These are phyloP conservation scores for Fusarium subglutinans DNA, from an alignment of 2,329 filamentous ascomycete genomes.

Conservation along the genomic window DNA sequence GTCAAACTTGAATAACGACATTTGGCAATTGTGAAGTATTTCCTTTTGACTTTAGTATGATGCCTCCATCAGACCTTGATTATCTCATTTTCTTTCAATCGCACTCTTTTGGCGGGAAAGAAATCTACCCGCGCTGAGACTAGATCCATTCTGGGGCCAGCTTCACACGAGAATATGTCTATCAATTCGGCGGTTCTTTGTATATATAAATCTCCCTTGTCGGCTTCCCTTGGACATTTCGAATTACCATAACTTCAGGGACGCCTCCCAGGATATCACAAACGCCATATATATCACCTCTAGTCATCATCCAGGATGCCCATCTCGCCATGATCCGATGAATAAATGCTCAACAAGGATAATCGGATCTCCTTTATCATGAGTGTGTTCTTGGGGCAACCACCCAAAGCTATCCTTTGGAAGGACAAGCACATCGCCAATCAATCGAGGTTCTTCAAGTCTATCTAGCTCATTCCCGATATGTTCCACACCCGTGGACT, in stretches of 20 bases:
- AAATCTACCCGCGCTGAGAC: not conserved
- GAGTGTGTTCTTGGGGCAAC: constrained; percentile 31
- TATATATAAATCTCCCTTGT: not conserved
- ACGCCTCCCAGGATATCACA: not conserved
- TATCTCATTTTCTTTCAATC: not conserved
- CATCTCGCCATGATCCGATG: constrained; percentile 32
- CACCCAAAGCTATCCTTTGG: constrained; percentile 44
- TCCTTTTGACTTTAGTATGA: not conserved
- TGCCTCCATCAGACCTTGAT: not conserved
- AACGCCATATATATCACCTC: not conserved
- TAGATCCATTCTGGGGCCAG: not conserved
- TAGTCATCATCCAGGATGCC: constrained; percentile 14
- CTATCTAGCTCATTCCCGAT: constrained; percentile 45
- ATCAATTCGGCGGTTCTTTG: not conserved
- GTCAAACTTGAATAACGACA: not conserved
- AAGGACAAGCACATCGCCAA: constrained; percentile 47
- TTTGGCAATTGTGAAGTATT: not conserved
- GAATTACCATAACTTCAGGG: not conserved
- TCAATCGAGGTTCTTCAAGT: constrained; percentile 42
- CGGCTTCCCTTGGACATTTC: not conserved
- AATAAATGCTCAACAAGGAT: constrained; percentile 36
- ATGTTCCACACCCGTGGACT: constrained; percentile 38
- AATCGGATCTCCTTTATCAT: constrained; percentile 21
- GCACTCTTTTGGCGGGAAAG: not conserved
- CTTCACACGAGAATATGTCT: not conserved